Evolutionary conservation across 2,329 filamentous ascomycete genomes (phyloP).

Genomic region (Fusarium globosum): DNA sequence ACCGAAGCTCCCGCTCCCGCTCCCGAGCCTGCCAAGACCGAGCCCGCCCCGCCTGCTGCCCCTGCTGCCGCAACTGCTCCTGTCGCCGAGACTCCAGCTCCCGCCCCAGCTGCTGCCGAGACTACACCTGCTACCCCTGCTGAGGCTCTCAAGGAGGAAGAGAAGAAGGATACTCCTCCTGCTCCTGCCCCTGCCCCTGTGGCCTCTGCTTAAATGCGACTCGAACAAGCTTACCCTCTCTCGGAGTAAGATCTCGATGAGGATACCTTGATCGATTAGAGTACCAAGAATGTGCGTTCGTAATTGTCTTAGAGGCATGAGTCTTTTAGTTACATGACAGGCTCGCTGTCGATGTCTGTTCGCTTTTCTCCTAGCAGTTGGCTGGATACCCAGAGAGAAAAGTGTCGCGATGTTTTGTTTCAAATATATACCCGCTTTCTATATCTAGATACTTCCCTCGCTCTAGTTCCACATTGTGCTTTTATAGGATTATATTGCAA

Average conservation of each 20-base stretch:
- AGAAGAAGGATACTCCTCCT: slow-evolving; percentile 42
- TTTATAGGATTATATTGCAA: not conserved
- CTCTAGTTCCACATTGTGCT: not conserved
- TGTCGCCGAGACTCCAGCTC: slow-evolving; percentile 35
- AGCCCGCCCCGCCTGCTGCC: slow-evolving; percentile 30
- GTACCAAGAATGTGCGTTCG: not conserved
- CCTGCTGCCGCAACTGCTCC: slow-evolving; percentile 38
- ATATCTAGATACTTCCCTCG: not conserved
- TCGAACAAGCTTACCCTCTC: not conserved
- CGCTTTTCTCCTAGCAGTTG: slow-evolving; percentile 43
- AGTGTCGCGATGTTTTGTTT: slow-evolving; percentile 43
- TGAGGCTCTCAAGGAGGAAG: slow-evolving; percentile 44
- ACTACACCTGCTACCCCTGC: slow-evolving; percentile 24
- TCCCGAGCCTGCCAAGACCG: slow-evolving; percentile 44
- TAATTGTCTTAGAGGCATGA: slow-evolving; percentile 6
- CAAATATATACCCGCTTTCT: slow-evolving; percentile 48
- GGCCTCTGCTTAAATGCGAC: slow-evolving; percentile 34
- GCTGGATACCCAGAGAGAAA: slow-evolving; percentile 50
- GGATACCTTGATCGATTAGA: slow-evolving; percentile 9
- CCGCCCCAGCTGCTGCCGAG: slow-evolving; percentile 38
- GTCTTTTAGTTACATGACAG: slow-evolving; percentile 5
- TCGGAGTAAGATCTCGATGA: not conserved
- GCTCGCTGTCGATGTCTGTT: slow-evolving; percentile 10
- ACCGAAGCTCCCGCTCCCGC: slow-evolving; percentile 44
- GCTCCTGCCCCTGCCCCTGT: slow-evolving; percentile 40